Evolutionary conservation across 2,329 filamentous ascomycete species (phyloP).

Genomic region (Herpotrichia juniperi): DNA sequence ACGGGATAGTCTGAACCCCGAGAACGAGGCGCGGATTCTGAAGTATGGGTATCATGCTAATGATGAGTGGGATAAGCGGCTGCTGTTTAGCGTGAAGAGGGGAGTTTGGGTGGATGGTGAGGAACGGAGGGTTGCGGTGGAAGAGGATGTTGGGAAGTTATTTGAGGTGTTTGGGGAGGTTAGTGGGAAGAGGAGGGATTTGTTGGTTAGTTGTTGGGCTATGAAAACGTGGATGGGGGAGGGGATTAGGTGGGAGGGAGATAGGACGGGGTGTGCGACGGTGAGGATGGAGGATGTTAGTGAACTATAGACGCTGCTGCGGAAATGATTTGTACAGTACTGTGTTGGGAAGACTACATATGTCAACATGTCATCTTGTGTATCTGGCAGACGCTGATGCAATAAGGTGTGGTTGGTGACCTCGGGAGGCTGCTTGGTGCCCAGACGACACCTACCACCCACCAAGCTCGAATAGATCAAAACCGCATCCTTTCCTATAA

Average conservation of each 20-base stretch:
- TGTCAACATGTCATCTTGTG: no score
- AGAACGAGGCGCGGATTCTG: slow-evolving; percentile 22
- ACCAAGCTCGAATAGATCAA: not conserved
- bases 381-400: no score
- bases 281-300: not conserved
- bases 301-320: not conserved
- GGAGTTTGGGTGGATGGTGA: slow-evolving; percentile 26
- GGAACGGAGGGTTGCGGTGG: slow-evolving; percentile 17
- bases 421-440: no score
- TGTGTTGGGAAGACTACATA: no score
- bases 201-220: slow-evolving; percentile 34
- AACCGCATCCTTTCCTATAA: no score
- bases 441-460: not conserved
- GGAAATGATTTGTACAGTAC: not conserved
- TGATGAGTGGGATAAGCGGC: slow-evolving; percentile 24
- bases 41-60: slow-evolving; percentile 25
- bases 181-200: slow-evolving; percentile 19
- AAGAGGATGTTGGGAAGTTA: slow-evolving; percentile 7
- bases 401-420: no score
- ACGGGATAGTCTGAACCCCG: slow-evolving; percentile 21
- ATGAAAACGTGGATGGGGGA: slow-evolving; percentile 28
- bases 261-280: slow-evolving; percentile 14
- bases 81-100: slow-evolving; percentile 27
- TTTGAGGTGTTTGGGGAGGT: slow-evolving; percentile 18
- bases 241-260: slow-evolving; percentile 23